Conservation (phyloP, 2,329 filamentous ascomycete species). For the Elsinoe fawcettii region DNA sequence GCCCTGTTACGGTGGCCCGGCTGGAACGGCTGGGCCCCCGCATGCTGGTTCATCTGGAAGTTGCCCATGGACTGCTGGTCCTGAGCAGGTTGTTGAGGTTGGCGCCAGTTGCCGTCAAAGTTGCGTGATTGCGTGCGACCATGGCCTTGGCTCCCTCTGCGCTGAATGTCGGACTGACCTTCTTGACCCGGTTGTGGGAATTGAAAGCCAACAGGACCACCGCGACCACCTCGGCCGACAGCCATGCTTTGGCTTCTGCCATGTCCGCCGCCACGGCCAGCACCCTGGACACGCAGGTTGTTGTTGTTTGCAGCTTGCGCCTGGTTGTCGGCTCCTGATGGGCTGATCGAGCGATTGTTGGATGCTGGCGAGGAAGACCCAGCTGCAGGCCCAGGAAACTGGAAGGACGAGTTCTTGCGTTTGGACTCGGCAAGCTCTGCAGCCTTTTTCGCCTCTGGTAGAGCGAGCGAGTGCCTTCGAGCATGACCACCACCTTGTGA, state of each 20-base stretch:
- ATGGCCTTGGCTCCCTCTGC: constrained; percentile 72
- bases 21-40: constrained; percentile 69
- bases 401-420: constrained; percentile 85
- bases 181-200: constrained; percentile 52
- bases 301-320: constrained; percentile 18
- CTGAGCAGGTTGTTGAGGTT: constrained; percentile 54
- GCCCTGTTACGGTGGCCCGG: constrained; percentile 80
- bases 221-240: constrained; percentile 48
- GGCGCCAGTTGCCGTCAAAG: constrained; percentile 97
- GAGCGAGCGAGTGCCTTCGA: constrained; percentile 84
- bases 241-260: constrained; percentile 86
- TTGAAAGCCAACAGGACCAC: constrained; percentile 61
- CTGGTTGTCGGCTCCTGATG: constrained; percentile 26
- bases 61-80: constrained; percentile 48
- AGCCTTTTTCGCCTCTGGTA: constrained; percentile 95
- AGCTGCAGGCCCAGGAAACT: constrained; percentile 75
- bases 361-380: constrained; percentile 43
- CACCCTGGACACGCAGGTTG: constrained; percentile 28
- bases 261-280: constrained; percentile 41
- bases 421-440: constrained; percentile 96
- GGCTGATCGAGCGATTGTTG: constrained; percentile 49
- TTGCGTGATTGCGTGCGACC: constrained; percentile 79
- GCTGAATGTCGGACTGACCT: constrained; percentile 57
- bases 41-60: constrained; percentile 63
- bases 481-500: constrained; percentile 70